Evolutionary conservation across 2,329 filamentous ascomycete genomes (phyloP).

Genomic region (Penicillium decumbens): DNA sequence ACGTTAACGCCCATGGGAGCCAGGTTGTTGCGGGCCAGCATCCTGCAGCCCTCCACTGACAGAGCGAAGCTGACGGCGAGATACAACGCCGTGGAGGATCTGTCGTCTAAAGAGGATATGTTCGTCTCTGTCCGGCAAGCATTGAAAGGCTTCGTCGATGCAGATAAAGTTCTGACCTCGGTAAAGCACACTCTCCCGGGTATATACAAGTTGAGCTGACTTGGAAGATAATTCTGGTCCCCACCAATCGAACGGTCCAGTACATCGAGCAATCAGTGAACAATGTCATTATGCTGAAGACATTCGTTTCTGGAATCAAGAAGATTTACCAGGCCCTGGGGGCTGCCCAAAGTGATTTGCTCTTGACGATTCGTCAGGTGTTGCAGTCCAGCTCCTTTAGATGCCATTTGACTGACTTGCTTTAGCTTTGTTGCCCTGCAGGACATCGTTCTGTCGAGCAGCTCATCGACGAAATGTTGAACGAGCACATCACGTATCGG

Average conservation of each 20-base stretch:
- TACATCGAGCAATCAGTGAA: constrained; percentile 78
- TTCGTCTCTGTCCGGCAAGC: constrained; percentile 72
- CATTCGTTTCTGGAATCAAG: constrained; percentile 65
- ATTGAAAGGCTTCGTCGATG: constrained; percentile 70
- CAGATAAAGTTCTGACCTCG: constrained; percentile 72
- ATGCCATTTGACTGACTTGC: not conserved
- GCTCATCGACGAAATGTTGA: constrained; percentile 66
- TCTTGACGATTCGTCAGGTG: constrained; percentile 63
- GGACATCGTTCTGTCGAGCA: constrained; percentile 58
- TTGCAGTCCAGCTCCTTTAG: not conserved
- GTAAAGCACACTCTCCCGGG: constrained; percentile 41
- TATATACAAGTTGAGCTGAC: constrained; percentile 10
- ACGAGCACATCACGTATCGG: constrained; percentile 74
- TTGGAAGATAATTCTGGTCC: constrained; percentile 68
- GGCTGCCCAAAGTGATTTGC: constrained; percentile 59
- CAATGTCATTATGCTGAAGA: constrained; percentile 79
- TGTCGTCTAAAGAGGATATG: constrained; percentile 77
- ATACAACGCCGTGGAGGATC: constrained; percentile 77
- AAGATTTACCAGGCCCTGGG: constrained; percentile 64
- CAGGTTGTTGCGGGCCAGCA: constrained; percentile 74
- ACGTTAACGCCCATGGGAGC: constrained; percentile 85
- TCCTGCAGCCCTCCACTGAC: constrained; percentile 81
- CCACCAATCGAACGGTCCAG: constrained; percentile 60
- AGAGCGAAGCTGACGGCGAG: constrained; percentile 63
- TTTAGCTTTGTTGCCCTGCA: constrained; percentile 59